Evolutionary conservation across 108 stramenopile genomes (phyloP).

Genomic region (Conticribra guillardii): DNA sequence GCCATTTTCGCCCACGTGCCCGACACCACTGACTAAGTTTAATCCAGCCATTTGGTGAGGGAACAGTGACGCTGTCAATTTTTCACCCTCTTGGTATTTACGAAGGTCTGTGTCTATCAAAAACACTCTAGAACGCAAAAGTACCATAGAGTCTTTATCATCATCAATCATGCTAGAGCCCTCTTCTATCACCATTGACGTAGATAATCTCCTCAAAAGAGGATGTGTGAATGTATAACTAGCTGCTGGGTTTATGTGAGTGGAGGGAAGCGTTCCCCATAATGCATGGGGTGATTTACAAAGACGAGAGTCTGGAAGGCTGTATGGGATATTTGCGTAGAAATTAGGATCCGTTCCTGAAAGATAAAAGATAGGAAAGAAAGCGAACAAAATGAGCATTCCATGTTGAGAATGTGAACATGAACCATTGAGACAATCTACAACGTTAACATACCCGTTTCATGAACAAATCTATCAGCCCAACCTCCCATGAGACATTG

Average conservation of each 20-base stretch:
- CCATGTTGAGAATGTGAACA: too few species aligned
- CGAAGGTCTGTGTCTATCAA: conserved; percentile 87
- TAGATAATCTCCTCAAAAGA: conserved; percentile 31
- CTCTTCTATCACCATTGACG: neutral
- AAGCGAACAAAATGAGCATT: conserved; percentile 14
- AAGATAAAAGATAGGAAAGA: conserved; percentile 1
- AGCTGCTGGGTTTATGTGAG: conserved; percentile 33
- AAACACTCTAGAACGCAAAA: conserved; percentile 32
- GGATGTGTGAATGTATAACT: conserved; percentile 62
- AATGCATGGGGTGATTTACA: conserved; percentile 87
- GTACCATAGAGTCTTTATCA: neutral
- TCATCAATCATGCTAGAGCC: conserved; percentile 9
- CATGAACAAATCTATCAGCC: conserved; percentile 50
- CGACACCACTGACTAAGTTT: conserved; percentile 75
- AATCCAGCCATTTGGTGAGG: conserved; percentile 81
- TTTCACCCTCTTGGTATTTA: conserved; percentile 82
- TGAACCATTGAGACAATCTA: too few species aligned
- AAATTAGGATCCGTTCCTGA: conserved; percentile 70
- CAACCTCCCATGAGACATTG: conserved; percentile 45
- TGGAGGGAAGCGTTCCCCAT: conserved; percentile 81
- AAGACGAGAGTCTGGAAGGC: conserved; percentile 66
- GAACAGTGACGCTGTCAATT: conserved; percentile 61
- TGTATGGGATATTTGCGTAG: conserved; percentile 72
- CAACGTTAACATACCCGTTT: conserved; percentile 60
- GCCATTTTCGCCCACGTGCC: conserved; percentile 51